These are phyloP conservation scores for Suhomyces canberraensis DNA, from an alignment of 805 yeast species.

Conservation along the genomic window DNA sequence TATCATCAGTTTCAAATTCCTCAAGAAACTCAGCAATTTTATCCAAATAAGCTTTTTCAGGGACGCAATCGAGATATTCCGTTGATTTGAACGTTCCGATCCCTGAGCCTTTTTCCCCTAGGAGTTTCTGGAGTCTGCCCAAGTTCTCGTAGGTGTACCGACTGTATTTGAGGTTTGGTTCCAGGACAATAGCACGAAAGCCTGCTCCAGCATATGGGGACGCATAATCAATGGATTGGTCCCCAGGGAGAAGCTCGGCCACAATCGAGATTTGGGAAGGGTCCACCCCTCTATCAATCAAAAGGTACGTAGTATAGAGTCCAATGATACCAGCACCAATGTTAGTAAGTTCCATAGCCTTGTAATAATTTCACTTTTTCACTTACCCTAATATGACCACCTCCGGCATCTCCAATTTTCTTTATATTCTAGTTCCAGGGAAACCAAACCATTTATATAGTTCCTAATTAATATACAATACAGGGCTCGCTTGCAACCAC, in stretches of 20 bases:
- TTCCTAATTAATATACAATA: too few species aligned
- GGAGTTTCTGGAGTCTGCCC: background rate
- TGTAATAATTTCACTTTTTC: too few species aligned
- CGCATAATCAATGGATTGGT: conserved; percentile 41
- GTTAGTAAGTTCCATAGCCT: background rate
- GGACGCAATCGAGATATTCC: conserved; percentile 51
- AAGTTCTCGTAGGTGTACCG: background rate
- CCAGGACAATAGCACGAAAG: conserved; percentile 21
- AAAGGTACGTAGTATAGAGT: conserved; percentile 45
- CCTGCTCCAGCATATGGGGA: conserved; percentile 82
- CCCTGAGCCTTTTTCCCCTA: conserved; percentile 28
- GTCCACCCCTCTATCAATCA: conserved; percentile 32
- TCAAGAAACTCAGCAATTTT: background rate
- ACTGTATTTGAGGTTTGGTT: background rate
- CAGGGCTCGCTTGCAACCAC: background rate
- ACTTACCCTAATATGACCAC: conserved; percentile 31
- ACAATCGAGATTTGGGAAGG: conserved; percentile 37
- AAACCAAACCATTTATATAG: too few species aligned
- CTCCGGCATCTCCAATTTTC: conserved; percentile 13
- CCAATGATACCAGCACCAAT: conserved; percentile 53
- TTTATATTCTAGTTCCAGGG: too few species aligned
- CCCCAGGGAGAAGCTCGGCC: conserved; percentile 45
- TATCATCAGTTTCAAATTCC: conserved; percentile 7
- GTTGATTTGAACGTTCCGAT: conserved; percentile 47
- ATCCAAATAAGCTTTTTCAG: conserved; percentile 28